Conservation (phyloP, 805 yeast genomes). For the Hanseniaspora nectarophila region DNA sequence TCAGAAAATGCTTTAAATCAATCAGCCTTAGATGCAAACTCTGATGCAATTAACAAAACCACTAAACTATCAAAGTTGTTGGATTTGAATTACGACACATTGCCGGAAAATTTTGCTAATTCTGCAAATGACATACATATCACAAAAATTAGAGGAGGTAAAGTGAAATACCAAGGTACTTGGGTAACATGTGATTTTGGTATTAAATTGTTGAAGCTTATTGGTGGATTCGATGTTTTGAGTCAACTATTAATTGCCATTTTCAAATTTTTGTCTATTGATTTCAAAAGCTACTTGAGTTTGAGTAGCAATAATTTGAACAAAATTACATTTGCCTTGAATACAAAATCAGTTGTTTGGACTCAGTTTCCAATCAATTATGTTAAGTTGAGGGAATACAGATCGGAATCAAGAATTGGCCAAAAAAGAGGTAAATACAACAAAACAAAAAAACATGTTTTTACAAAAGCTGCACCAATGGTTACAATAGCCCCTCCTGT, state of each 20-base stretch:
- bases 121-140: conserved; percentile 19
- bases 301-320: not conserved
- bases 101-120: not conserved
- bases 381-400: conserved; percentile 2
- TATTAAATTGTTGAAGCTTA: conserved; percentile 47
- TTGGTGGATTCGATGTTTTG: conserved; percentile 29
- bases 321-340: not conserved
- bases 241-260: not conserved
- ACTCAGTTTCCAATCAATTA: not conserved
- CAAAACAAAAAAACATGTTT: conserved; percentile 36
- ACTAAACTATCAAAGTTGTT: conserved; percentile 1
- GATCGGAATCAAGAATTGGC: not conserved
- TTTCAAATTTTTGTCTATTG: not conserved
- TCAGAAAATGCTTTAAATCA: conserved; percentile 37
- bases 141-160: conserved; percentile 79
- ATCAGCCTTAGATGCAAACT: conserved; percentile 50
- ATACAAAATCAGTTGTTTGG: not conserved
- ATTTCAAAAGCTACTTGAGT: not conserved
- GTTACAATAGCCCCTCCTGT: conserved; percentile 32
- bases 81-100: conserved; percentile 25
- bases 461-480: conserved; percentile 40
- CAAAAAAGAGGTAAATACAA: conserved; percentile 10
- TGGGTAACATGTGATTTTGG: conserved; percentile 75
- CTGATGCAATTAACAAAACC: conserved; percentile 17
- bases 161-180: conserved; percentile 83